These are phyloP conservation scores for Monosporascus ibericus DNA, from an alignment of 2,329 filamentous ascomycete species.

Conservation along the genomic window DNA sequence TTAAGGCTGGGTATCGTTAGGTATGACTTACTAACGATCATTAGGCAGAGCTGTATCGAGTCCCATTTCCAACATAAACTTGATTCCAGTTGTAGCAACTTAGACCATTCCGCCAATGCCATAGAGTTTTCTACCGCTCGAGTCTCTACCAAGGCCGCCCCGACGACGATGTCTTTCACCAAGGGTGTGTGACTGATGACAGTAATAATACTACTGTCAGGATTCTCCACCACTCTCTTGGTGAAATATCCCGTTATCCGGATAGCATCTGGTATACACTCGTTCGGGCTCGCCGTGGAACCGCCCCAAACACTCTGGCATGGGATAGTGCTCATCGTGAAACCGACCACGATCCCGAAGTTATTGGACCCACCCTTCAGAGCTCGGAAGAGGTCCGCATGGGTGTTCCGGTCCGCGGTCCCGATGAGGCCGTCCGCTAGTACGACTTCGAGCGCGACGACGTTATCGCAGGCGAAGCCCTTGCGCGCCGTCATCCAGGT, in stretches of 20 bases:
- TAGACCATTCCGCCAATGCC: not conserved
- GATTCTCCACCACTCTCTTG: not conserved
- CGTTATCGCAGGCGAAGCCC: constrained; percentile 37
- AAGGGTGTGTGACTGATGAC: not conserved
- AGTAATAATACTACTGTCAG: not conserved
- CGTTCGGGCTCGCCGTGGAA: not conserved
- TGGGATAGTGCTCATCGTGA: not conserved
- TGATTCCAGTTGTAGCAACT: not conserved
- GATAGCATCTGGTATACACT: not conserved
- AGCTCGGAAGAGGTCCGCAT: not conserved
- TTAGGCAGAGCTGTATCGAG: constrained; percentile 1
- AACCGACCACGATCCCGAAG: not conserved
- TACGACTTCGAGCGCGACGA: constrained; percentile 34
- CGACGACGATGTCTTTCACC: not conserved
- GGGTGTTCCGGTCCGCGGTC: not conserved
- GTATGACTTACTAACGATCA: constrained; percentile 2
- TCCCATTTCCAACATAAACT: not conserved
- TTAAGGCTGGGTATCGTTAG: too few relatives aligned
- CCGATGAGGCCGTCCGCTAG: constrained; percentile 17
- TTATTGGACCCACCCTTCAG: constrained; percentile 1
- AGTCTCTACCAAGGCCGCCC: not conserved
- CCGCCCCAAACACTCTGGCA: not conserved
- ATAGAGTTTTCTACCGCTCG: not conserved
- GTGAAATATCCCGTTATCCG: not conserved
- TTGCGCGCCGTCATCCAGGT: constrained; percentile 12